A percentile compares a stretch with the other conserved stretches of the same genome.
Conservation (phyloP, 2,329 filamentous ascomycete species). For the Talaromyces sp. region DNA sequence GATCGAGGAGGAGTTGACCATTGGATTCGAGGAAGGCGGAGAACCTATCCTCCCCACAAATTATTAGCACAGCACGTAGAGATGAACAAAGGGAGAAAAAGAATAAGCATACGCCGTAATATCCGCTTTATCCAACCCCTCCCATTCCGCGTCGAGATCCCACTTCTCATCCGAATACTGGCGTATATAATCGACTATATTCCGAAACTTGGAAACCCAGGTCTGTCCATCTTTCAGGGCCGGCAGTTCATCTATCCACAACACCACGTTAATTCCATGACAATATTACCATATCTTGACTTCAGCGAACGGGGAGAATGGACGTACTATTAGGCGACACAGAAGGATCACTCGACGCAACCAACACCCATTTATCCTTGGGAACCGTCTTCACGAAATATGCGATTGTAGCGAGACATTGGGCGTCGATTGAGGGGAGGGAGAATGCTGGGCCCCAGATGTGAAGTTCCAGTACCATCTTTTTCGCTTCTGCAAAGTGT, state of each 20-base stretch:
- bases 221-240: constrained; percentile 51
- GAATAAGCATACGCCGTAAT: constrained; percentile 45
- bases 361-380: constrained; percentile 59
- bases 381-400: constrained; percentile 64
- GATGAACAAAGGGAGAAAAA: neutral
- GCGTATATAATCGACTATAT: constrained; percentile 50
- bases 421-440: constrained; percentile 82
- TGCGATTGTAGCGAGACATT: constrained; percentile 78
- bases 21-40: constrained; percentile 67
- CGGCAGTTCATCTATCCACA: constrained; percentile 49
- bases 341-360: constrained; percentile 68
- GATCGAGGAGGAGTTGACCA: constrained; percentile 72
- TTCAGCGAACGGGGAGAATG: too few species aligned
- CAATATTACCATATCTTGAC: neutral
- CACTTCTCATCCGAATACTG: constrained; percentile 45
- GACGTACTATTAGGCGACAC: constrained; percentile 64
- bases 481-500: neutral
- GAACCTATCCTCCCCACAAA: constrained; percentile 25
- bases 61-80: neutral
- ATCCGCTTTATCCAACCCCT: constrained; percentile 43
- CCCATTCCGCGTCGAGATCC: constrained; percentile 44
- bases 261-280: neutral
- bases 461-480: constrained; percentile 63
- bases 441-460: constrained; percentile 87
- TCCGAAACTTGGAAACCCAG: constrained; percentile 51